phyloP scores from a whole-genome alignment of 768 basidiomycete genomes.

The Hortiboletus flavorubellus region DNA sequence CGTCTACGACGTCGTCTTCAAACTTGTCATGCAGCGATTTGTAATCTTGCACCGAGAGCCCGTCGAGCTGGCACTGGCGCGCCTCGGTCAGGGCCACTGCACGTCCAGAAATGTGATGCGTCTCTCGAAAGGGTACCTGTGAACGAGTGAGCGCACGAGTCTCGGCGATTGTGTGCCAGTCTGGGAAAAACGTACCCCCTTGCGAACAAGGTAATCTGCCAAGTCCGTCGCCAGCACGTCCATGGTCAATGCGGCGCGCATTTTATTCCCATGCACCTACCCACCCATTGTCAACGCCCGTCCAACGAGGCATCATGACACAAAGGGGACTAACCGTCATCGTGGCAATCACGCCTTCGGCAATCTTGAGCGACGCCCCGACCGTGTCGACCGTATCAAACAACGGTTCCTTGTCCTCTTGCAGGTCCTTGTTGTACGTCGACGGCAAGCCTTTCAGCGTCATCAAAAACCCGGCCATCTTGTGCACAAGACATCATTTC shows the following conservation, averaged over 20 bases:
- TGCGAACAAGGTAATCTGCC: slow-evolving; percentile 97
- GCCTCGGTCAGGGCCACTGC: slow-evolving; percentile 94
- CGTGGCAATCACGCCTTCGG: slow-evolving; percentile 92
- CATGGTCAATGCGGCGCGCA: slow-evolving; percentile 89
- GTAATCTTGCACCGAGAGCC: slow-evolving; percentile 78
- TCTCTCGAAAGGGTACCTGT: slow-evolving; percentile 97
- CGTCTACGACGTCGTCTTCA: slow-evolving; percentile 69
- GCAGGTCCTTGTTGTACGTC: slow-evolving; percentile 99
- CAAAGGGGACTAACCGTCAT: slow-evolving; percentile 56
- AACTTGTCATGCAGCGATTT: slow-evolving; percentile 74
- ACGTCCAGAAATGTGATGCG: slow-evolving; percentile 95
- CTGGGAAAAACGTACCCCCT: slow-evolving; percentile 66
- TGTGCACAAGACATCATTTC: background rate
- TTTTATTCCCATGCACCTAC: slow-evolving; percentile 86
- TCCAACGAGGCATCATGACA: background rate
- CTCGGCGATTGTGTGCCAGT: background rate
- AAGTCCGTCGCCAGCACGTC: slow-evolving; percentile 99
- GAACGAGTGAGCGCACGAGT: background rate
- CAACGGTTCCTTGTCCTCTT: slow-evolving; percentile 97
- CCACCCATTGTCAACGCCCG: background rate
- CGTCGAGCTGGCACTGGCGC: slow-evolving; percentile 73
- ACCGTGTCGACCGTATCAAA: slow-evolving; percentile 93
- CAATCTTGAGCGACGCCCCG: slow-evolving; percentile 83
- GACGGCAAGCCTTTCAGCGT: slow-evolving; percentile 96
- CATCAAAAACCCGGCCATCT: slow-evolving; percentile 99